phyloP scores from a whole-genome alignment of 2,329 filamentous ascomycete species.

The Xylaria sp. region DNA sequence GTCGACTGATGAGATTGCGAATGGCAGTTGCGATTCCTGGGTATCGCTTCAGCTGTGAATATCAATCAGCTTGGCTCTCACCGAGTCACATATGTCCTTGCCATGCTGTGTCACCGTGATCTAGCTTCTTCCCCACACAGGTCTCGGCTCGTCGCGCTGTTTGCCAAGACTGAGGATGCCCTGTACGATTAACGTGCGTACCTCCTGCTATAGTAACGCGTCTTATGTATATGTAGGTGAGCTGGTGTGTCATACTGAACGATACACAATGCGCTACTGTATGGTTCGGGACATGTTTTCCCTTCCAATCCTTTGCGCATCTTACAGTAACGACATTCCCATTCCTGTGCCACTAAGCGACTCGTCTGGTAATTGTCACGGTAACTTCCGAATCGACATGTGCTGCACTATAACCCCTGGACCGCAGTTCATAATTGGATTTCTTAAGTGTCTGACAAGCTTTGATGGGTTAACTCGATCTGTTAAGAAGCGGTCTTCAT shows the following conservation, averaged over 20 bases:
- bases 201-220: neutral
- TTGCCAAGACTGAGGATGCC: conserved; percentile 26
- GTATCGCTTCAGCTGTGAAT: conserved; percentile 27
- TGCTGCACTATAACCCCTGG: neutral
- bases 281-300: conserved; percentile 3
- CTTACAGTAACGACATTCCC: neutral
- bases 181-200: conserved; percentile 14
- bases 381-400: conserved; percentile 28
- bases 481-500: conserved; percentile 14
- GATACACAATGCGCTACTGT: neutral
- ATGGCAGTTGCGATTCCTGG: conserved; percentile 12
- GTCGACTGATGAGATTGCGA: conserved; percentile 10
- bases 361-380: conserved; percentile 17
- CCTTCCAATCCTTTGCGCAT: neutral
- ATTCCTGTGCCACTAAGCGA: conserved; percentile 1
- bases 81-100: conserved; percentile 29
- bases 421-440: conserved; percentile 18
- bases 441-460: conserved; percentile 11
- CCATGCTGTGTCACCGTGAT: conserved; percentile 28
- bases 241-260: conserved; percentile 5
- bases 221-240: conserved; percentile 11
- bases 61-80: conserved; percentile 18
- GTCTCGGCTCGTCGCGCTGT: conserved; percentile 30
- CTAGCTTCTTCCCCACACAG: conserved; percentile 31
- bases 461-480: conserved; percentile 18